These are phyloP conservation scores for Eimeria praecox DNA, from an alignment of 169 alveolate genomes.

Conservation along the genomic window DNA sequence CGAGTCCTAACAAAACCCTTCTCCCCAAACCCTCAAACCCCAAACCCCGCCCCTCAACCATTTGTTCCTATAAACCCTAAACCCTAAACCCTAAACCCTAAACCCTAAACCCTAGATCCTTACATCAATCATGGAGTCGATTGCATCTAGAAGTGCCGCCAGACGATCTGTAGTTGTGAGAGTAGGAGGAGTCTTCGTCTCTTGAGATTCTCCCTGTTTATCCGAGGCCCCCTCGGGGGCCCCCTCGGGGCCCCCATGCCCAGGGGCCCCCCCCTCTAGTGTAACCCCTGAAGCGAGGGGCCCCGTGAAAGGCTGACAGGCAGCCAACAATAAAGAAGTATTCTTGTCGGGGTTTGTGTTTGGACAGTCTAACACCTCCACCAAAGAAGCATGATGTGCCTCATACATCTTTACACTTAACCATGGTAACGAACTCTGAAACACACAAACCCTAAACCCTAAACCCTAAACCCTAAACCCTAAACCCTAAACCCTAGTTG, in stretches of 20 bases:
- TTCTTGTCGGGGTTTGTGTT: not conserved
- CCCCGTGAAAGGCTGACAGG: conserved; percentile 10
- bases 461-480: conserved; percentile 9
- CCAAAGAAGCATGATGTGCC: not conserved
- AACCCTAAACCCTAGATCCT: conserved; percentile 18
- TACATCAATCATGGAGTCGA: conserved; percentile 45
- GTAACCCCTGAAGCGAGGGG: conserved; percentile 6
- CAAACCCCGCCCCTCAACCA: not conserved
- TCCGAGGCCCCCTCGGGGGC: not conserved
- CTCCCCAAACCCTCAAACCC: conserved; percentile 1
- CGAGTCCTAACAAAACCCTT: no score
- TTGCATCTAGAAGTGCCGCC: conserved; percentile 36
- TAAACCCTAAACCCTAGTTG: no score
- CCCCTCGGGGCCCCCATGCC: not conserved
- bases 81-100: conserved; percentile 31
- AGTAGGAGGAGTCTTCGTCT: not conserved
- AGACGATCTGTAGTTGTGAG: not conserved
- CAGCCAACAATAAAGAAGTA: not conserved
- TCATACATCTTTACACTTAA: conserved; percentile 15
- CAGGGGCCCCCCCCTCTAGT: not conserved
- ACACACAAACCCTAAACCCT: not conserved
- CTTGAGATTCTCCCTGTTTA: not conserved
- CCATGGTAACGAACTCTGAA: conserved; percentile 65
- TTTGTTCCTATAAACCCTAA: not conserved
- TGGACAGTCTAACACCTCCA: conserved; percentile 16